Conservation (phyloP, 225 moss, liverwort and hornwort species). For the Thuidium tamariscinum region DNA sequence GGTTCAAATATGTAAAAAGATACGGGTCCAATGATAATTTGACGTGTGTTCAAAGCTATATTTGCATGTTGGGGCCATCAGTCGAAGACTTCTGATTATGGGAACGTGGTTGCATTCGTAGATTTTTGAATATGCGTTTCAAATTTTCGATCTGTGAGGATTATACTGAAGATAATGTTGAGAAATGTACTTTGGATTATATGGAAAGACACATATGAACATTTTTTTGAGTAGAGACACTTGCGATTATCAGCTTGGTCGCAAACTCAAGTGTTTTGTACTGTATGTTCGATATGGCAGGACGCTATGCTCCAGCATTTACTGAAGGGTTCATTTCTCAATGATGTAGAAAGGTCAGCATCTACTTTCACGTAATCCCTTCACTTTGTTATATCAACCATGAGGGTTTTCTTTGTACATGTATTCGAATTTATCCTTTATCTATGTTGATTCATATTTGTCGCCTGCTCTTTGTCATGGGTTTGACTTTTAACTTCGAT, state of each 20-base stretch:
- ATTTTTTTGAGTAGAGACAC: neutral
- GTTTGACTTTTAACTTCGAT: neutral
- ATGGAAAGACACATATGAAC: too few relatives aligned
- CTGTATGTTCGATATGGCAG: slow-evolving; percentile 23
- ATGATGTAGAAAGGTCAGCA: slow-evolving; percentile 61
- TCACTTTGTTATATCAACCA: neutral
- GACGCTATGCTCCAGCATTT: slow-evolving; percentile 69
- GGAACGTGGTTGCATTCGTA: neutral
- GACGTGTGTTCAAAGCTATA: neutral
- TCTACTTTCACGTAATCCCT: neutral
- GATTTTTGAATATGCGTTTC: neutral
- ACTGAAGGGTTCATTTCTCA: slow-evolving; percentile 41
- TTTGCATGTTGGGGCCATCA: neutral
- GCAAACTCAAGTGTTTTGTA: neutral
- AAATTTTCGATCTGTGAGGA: neutral
- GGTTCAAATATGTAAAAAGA: neutral
- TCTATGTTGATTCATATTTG: neutral
- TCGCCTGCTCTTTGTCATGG: neutral
- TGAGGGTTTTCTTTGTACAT: neutral
- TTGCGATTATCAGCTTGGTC: neutral
- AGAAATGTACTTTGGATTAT: neutral
- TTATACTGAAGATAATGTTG: neutral
- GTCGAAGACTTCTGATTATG: neutral
- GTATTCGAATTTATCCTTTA: neutral
- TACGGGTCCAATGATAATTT: neutral